Evolutionary conservation across 2,329 filamentous ascomycete genomes (phyloP).

Genomic region (Macrophomina phaseolina): DNA sequence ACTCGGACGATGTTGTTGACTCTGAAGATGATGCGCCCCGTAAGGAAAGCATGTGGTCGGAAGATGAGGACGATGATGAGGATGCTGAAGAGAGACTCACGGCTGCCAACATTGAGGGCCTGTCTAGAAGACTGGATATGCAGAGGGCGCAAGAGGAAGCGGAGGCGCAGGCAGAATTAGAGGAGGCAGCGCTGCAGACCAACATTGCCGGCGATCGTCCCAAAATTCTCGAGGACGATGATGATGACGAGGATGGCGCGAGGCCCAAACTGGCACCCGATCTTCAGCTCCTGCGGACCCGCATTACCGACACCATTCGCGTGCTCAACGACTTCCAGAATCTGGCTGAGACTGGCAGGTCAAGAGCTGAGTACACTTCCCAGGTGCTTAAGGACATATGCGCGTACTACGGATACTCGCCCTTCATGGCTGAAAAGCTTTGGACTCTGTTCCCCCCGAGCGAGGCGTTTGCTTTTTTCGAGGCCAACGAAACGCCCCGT

Average conservation of each 20-base stretch:
- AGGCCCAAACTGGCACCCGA: slow-evolving; percentile 77
- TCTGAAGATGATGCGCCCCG: slow-evolving; percentile 68
- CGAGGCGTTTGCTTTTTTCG: slow-evolving; percentile 97
- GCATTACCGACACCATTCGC: slow-evolving; percentile 92
- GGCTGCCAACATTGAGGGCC: slow-evolving; percentile 92
- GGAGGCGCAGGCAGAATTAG: slow-evolving; percentile 82
- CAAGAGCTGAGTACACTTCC: slow-evolving; percentile 83
- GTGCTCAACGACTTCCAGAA: slow-evolving; percentile 88
- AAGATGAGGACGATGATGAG: slow-evolving; percentile 92
- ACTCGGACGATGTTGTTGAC: slow-evolving; percentile 57
- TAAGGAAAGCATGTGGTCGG: slow-evolving; percentile 80
- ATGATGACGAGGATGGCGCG: slow-evolving; percentile 65
- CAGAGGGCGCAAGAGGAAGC: slow-evolving; percentile 78
- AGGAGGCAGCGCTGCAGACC: slow-evolving; percentile 85
- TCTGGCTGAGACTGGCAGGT: slow-evolving; percentile 78
- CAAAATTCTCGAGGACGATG: slow-evolving; percentile 66
- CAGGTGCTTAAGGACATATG: slow-evolving; percentile 92
- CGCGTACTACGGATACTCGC: slow-evolving; percentile 94
- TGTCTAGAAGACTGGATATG: slow-evolving; percentile 83
- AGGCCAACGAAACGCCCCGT: slow-evolving; percentile 93
- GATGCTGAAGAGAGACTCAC: slow-evolving; percentile 89
- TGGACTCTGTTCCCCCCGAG: slow-evolving; percentile 89
- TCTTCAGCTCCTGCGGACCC: slow-evolving; percentile 82
- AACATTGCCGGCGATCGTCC: slow-evolving; percentile 84
- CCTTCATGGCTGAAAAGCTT: slow-evolving; percentile 94